Percentiles rank a stretch among this genome's conserved stretches.
phyloP scores from a whole-genome alignment of 2,329 filamentous ascomycete genomes.

The Penicillium sp. region DNA sequence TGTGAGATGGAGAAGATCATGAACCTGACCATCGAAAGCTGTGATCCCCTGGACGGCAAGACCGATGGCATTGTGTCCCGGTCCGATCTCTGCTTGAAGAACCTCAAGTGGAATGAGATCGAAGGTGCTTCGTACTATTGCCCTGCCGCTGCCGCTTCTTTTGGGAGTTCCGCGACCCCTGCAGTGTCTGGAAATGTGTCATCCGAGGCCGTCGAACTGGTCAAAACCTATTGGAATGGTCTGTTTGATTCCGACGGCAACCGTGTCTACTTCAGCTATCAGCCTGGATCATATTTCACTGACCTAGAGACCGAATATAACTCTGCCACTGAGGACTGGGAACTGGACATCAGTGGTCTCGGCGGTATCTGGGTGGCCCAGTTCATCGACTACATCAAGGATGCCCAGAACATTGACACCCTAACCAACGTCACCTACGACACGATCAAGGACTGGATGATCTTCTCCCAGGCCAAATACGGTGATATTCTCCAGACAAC shows the following conservation, averaged over 20 bases:
- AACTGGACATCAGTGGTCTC: conserved; percentile 27
- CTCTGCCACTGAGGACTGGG: conserved; percentile 27
- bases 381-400: conserved; percentile 22
- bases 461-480: conserved; percentile 46
- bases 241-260: conserved; percentile 33
- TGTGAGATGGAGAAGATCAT: conserved; percentile 50
- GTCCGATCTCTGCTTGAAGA: conserved; percentile 45
- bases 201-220: conserved; percentile 20
- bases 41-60: conserved; percentile 54
- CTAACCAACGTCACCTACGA: conserved; percentile 53
- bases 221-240: conserved; percentile 28
- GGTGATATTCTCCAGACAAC: conserved; percentile 52
- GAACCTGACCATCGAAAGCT: conserved; percentile 53
- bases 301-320: conserved; percentile 37
- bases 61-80: conserved; percentile 53
- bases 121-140: conserved; percentile 48
- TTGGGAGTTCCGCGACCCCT: conserved; percentile 14
- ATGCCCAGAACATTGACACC: conserved; percentile 41
- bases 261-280: conserved; percentile 38
- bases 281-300: conserved; percentile 26
- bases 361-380: conserved; percentile 32
- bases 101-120: conserved; percentile 45
- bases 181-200: conserved; percentile 21
- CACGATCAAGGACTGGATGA: conserved; percentile 55
- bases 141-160: conserved; percentile 22